These are phyloP conservation scores for Hydrangea macrophylla DNA, from an alignment of 148 eudicot species.

Conservation along the genomic window DNA sequence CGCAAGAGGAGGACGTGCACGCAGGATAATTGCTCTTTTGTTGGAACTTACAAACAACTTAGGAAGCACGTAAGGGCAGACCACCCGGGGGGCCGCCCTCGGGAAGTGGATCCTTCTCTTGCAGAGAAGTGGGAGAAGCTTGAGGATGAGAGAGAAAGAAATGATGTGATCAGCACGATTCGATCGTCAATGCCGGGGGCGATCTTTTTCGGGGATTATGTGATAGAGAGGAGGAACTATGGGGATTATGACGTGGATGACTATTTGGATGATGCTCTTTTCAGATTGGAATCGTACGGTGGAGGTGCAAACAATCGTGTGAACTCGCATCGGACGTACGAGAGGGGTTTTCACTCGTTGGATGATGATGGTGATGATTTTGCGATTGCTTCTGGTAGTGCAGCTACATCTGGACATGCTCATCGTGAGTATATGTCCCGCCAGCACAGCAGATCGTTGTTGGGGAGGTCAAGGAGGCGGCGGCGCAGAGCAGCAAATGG, in stretches of 20 bases:
- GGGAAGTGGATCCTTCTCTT: slow-evolving; percentile 58
- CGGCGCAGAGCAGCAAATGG: slow-evolving; percentile 23
- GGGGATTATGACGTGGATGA: slow-evolving; percentile 38
- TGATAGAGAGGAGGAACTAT: slow-evolving; percentile 37
- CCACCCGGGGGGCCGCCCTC: slow-evolving; percentile 56
- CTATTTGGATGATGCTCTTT: slow-evolving; percentile 34
- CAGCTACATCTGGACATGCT: slow-evolving; percentile 20
- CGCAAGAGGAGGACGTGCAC: slow-evolving; percentile 56
- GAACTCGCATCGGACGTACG: slow-evolving; percentile 26
- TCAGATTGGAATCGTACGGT: slow-evolving; percentile 25
- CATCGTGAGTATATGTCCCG: slow-evolving; percentile 26
- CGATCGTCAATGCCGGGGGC: slow-evolving; percentile 49
- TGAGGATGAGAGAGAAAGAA: slow-evolving; percentile 47
- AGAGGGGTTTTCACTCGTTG: slow-evolving; percentile 31
- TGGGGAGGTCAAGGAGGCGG: slow-evolving; percentile 38
- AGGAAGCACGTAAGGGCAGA: slow-evolving; percentile 56
- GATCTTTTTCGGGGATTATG: slow-evolving; percentile 65
- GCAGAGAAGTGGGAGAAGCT: slow-evolving; percentile 63
- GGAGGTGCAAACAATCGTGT: slow-evolving; percentile 24
- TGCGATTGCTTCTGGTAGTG: slow-evolving; percentile 14
- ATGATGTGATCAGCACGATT: slow-evolving; percentile 58
- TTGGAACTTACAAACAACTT: slow-evolving; percentile 54
- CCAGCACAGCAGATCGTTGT: slow-evolving; percentile 26
- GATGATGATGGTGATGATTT: slow-evolving; percentile 33
- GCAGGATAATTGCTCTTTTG: slow-evolving; percentile 55